Conservation (phyloP, 805 yeast species). For the Teunomyces atbi region DNA sequence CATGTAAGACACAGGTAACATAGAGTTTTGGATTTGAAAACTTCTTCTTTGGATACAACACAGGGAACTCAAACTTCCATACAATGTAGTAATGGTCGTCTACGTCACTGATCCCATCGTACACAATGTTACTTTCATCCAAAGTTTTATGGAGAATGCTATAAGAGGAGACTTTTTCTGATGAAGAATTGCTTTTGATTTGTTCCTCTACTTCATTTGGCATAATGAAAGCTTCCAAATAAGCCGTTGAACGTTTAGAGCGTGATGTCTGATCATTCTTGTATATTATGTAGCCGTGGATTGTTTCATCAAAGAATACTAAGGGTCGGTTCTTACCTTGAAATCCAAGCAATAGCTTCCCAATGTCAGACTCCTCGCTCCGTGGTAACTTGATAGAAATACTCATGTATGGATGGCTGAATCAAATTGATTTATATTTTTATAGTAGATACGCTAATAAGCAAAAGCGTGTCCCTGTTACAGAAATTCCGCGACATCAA, state of each 20-base stretch:
- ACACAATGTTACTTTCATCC: conserved; percentile 11
- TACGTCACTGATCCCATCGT: conserved; percentile 6
- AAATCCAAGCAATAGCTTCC: neutral
- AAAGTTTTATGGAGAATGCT: conserved; percentile 9
- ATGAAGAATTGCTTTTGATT: neutral
- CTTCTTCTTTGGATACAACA: conserved; percentile 31
- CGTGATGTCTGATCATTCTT: conserved; percentile 8
- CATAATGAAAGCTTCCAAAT: conserved; percentile 19
- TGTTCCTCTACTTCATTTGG: conserved; percentile 14
- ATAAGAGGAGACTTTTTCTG: conserved; percentile 5
- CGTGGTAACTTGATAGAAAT: conserved; percentile 10
- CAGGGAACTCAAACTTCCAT: conserved; percentile 31
- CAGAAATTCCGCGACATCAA: too few relatives aligned
- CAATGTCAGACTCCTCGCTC: conserved; percentile 9
- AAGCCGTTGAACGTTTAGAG: conserved; percentile 9
- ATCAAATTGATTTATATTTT: neutral
- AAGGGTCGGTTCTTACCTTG: conserved; percentile 12
- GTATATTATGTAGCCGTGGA: conserved; percentile 27
- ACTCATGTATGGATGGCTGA: conserved; percentile 7
- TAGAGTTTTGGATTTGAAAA: conserved; percentile 23
- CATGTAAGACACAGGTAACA: conserved; percentile 19
- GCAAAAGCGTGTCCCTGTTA: too few relatives aligned
- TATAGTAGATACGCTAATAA: neutral
- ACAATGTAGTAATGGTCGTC: conserved; percentile 13
- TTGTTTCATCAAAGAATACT: conserved; percentile 31